phyloP scores from a whole-genome alignment of 257 asterid species.

The Cordia subcordata region DNA sequence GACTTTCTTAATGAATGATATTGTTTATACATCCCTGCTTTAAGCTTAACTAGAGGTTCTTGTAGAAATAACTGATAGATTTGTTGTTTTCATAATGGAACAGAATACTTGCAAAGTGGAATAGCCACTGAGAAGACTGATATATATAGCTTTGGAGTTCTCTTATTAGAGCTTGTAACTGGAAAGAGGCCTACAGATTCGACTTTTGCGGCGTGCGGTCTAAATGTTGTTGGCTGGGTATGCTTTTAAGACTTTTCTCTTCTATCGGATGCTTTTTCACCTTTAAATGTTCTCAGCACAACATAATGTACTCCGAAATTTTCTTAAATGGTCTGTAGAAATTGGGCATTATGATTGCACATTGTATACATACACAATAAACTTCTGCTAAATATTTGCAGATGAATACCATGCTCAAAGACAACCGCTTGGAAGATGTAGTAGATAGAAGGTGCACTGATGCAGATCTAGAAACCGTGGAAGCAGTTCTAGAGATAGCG shows the following conservation, averaged over 20 bases:
- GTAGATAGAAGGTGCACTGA: constrained; percentile 69
- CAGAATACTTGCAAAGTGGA: constrained; percentile 97
- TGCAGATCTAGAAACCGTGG: constrained; percentile 74
- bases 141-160: constrained; percentile 94
- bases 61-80: background rate
- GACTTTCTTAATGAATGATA: no score
- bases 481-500: constrained; percentile 79
- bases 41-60: background rate
- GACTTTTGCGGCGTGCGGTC: constrained; percentile 63
- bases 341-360: background rate
- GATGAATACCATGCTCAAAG: constrained; percentile 72
- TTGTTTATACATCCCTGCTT: no score
- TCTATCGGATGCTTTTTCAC: background rate
- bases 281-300: background rate
- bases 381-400: constrained; percentile 13
- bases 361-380: background rate
- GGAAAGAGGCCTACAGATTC: constrained; percentile 97
- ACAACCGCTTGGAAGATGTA: constrained; percentile 60
- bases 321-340: no score
- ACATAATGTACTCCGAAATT: no score
- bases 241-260: constrained; percentile 3
- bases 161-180: constrained; percentile 78
- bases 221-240: constrained; percentile 98
- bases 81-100: constrained; percentile 5
- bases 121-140: constrained; percentile 90